phyloP scores from a whole-genome alignment of 140 eudicot species.

The Oenanthe javanica region DNA sequence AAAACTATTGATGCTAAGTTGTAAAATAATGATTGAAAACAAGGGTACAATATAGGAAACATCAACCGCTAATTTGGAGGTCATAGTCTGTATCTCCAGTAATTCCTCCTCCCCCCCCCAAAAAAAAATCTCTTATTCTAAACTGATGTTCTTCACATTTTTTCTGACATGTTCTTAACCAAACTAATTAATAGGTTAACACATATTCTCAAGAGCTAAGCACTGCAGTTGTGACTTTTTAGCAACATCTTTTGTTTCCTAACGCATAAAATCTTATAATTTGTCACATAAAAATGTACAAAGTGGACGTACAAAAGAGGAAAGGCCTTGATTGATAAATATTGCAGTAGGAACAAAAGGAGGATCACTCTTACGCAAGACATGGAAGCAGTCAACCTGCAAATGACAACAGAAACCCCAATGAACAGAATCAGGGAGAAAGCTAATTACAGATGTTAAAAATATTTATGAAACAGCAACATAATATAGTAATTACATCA shows the following conservation, averaged over 20 bases:
- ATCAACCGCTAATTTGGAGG: not conserved
- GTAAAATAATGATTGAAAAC: not conserved
- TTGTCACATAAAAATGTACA: not conserved
- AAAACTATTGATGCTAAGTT: not conserved
- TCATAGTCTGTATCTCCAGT: not conserved
- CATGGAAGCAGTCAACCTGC: conserved; percentile 97
- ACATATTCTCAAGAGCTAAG: not conserved
- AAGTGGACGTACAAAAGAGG: conserved; percentile 64
- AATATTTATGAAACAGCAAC: not conserved
- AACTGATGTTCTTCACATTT: not conserved
- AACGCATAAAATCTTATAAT: too few relatives aligned
- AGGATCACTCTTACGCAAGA: conserved; percentile 94
- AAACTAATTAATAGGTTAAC: too few relatives aligned
- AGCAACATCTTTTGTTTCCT: too few relatives aligned
- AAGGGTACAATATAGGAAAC: not conserved
- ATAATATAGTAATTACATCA: not conserved
- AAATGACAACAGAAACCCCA: conserved; percentile 6
- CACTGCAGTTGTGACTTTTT: not conserved
- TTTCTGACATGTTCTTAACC: not conserved
- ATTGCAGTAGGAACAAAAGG: conserved; percentile 84
- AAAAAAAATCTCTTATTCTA: not conserved
- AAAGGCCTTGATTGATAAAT: conserved; percentile 79
- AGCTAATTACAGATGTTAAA: not conserved
- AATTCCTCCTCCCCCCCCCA: not conserved
- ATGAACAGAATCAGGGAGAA: conserved; percentile 6